Evolutionary conservation across 805 yeast genomes (phyloP).

Genomic region (Candida sphagnicola): DNA sequence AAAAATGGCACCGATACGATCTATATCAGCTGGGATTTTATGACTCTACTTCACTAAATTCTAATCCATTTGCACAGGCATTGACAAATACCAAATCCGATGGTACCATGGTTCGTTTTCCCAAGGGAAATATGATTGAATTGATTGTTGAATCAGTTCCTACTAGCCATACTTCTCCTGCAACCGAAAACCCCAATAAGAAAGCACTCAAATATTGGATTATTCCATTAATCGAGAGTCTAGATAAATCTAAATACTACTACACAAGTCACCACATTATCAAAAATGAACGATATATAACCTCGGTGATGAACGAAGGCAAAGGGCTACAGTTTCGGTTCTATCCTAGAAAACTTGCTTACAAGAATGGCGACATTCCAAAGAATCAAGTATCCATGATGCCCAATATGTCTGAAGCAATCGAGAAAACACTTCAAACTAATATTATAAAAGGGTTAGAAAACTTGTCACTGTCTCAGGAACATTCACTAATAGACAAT

Average conservation of each 20-base stretch:
- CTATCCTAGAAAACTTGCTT: conserved; percentile 2
- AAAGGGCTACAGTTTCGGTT: background rate
- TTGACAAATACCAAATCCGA: conserved; percentile 24
- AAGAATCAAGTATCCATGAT: background rate
- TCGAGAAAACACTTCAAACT: conserved; percentile 10
- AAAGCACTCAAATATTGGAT: conserved; percentile 5
- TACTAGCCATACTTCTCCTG: conserved; percentile 1
- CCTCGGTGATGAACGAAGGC: background rate
- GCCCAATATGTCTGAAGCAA: conserved; percentile 7
- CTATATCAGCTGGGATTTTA: conserved; percentile 16
- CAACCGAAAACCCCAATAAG: background rate
- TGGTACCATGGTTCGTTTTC: conserved; percentile 18
- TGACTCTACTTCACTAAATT: conserved; percentile 11
- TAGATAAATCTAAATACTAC: conserved; percentile 3
- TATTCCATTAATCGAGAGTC: conserved; percentile 15
- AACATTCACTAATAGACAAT: too few species aligned
- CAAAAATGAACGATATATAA: conserved; percentile 2
- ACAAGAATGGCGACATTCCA: background rate
- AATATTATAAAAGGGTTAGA: conserved; percentile 10
- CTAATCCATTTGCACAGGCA: conserved; percentile 26
- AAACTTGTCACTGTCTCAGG: too few species aligned
- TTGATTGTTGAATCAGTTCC: conserved; percentile 9
- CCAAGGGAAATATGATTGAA: conserved; percentile 20
- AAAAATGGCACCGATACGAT: conserved; percentile 17
- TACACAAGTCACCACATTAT: conserved; percentile 4